phyloP scores from a whole-genome alignment of 257 asterid genomes.

The Solanum clarkiae region DNA sequence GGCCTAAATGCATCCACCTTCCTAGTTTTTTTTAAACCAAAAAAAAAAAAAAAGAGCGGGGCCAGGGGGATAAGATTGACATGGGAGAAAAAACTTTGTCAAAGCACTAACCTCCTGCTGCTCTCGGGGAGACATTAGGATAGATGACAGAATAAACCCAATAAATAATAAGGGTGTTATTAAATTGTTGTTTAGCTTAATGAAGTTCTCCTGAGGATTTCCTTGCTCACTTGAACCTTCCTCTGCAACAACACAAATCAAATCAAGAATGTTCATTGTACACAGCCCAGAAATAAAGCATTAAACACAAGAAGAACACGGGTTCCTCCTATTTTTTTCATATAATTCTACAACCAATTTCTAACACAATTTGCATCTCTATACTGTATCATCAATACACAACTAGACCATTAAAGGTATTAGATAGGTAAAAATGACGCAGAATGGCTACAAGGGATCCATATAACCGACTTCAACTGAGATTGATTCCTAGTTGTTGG shows the following conservation, averaged over 20 bases:
- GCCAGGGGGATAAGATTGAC: not conserved
- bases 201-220: conserved; percentile 11
- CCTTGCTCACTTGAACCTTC: conserved; percentile 35
- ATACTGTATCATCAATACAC: not conserved
- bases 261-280: not conserved
- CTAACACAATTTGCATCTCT: not conserved
- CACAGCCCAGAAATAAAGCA: not conserved
- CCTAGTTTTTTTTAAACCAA: not conserved
- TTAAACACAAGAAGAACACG: not conserved
- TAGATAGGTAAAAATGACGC: not conserved
- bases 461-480: not conserved
- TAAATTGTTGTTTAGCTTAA: conserved; percentile 13
- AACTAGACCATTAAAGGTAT: not conserved
- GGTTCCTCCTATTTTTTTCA: not conserved
- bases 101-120: conserved; percentile 40
- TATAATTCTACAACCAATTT: not conserved
- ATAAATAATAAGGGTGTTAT: conserved; percentile 8
- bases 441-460: not conserved
- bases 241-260: conserved; percentile 19
- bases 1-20: not conserved
- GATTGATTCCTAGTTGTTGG: not conserved
- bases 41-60: not conserved
- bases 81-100: not conserved
- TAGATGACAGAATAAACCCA: conserved; percentile 16
- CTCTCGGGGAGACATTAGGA: conserved; percentile 5